Percentiles rank a stretch among this genome's conserved stretches.
These are phyloP conservation scores for Spinellus fusiger DNA, from an alignment of 192 early-diverging fungal genomes.

Conservation along the genomic window DNA sequence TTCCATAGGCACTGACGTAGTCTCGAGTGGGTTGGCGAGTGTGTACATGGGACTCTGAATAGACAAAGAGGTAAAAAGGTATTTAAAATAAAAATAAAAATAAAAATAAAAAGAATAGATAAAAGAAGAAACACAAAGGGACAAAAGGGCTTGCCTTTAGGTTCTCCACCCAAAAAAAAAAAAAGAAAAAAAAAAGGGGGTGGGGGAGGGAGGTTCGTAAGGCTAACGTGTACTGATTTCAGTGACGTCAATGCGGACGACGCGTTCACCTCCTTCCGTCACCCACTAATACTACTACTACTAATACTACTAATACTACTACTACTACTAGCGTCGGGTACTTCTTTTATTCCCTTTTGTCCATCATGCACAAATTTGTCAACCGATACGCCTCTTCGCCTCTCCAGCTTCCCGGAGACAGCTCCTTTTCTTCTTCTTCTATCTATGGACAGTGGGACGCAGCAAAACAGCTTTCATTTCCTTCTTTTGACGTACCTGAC, in stretches of 20 bases:
- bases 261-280: neutral
- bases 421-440: neutral
- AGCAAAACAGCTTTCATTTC: constrained; percentile 43
- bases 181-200: too few relatives aligned
- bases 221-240: neutral
- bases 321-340: too few relatives aligned
- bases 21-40: neutral
- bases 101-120: neutral
- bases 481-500: constrained; percentile 52
- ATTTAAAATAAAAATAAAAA: neutral
- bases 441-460: constrained; percentile 42
- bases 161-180: too few relatives aligned
- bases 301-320: too few relatives aligned
- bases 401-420: constrained; percentile 15
- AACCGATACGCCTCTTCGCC: constrained; percentile 26
- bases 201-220: neutral
- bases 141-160: neutral
- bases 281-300: too few relatives aligned
- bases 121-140: neutral
- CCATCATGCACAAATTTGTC: constrained; percentile 26
- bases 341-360: neutral
- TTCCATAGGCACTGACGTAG: constrained; percentile 42
- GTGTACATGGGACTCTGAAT: too few relatives aligned
- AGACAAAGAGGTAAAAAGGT: too few relatives aligned
- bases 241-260: neutral